Conservation (phyloP, 352 stramenopile species). For the Phytophthora multivora region DNA sequence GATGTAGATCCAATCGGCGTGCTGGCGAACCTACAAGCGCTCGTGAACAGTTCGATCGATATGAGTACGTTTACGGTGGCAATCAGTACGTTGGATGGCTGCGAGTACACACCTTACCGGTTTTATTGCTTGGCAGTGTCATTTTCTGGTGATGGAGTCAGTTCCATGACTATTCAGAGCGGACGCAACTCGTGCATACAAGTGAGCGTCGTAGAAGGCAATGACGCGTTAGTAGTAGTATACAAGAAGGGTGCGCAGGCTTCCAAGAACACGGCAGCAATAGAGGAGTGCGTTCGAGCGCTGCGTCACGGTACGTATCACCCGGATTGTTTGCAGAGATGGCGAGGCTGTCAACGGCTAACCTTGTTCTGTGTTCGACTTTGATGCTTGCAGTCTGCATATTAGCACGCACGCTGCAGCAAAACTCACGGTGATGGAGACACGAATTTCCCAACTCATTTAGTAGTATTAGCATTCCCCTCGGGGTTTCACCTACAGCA, state of each 20-base stretch:
- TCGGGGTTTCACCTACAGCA: constrained; percentile 1
- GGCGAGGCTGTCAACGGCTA: not conserved
- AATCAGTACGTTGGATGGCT: not conserved
- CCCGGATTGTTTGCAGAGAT: not conserved
- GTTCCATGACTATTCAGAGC: constrained; percentile 89
- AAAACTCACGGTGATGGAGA: constrained; percentile 55
- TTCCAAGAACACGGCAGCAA: constrained; percentile 70
- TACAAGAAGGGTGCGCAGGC: constrained; percentile 83
- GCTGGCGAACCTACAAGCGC: constrained; percentile 88
- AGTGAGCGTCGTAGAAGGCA: constrained; percentile 82
- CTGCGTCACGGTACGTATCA: constrained; percentile 68
- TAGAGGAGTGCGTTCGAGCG: constrained; percentile 82
- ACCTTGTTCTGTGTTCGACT: not conserved
- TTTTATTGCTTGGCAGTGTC: constrained; percentile 58
- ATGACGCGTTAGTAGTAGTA: constrained; percentile 81
- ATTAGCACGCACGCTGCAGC: constrained; percentile 72
- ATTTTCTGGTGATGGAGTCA: constrained; percentile 76
- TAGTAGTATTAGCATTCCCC: constrained; percentile 22
- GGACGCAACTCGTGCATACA: constrained; percentile 86
- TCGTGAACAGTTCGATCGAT: constrained; percentile 85
- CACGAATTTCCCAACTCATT: constrained; percentile 6
- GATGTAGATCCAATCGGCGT: constrained; percentile 92
- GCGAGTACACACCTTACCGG: not conserved
- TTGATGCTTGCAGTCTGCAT: constrained; percentile 48
- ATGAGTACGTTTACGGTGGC: constrained; percentile 67